Percentiles rank a stretch among this genome's conserved stretches.
phyloP scores from a whole-genome alignment of 305 asterid genomes.

The Petunia hybrid region DNA sequence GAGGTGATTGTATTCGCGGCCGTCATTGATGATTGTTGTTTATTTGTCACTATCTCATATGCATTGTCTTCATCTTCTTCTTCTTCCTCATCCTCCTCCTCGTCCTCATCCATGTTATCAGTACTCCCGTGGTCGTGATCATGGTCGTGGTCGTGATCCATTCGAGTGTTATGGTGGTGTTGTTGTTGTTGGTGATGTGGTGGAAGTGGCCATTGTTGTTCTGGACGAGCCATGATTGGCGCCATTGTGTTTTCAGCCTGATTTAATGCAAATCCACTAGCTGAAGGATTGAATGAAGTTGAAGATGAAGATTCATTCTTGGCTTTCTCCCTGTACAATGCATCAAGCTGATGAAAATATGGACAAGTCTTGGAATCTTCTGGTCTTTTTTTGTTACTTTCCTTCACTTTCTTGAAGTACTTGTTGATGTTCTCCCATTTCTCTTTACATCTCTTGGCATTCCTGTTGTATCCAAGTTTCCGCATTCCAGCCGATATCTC shows the following conservation, averaged over 20 bases:
- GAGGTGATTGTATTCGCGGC: constrained; percentile 7
- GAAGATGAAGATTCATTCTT: constrained; percentile 41
- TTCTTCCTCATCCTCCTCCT: constrained; percentile 50
- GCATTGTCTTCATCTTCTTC: constrained; percentile 60
- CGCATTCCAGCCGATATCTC: constrained; percentile 81
- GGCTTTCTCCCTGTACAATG: constrained; percentile 70
- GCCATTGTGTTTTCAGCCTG: constrained; percentile 46
- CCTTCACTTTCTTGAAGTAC: constrained; percentile 91
- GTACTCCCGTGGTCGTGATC: constrained; percentile 42
- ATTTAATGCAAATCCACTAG: constrained; percentile 32
- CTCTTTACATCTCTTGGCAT: constrained; percentile 88
- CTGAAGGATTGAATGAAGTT: constrained; percentile 26
- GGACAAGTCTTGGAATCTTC: constrained; percentile 96
- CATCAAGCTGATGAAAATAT: constrained; percentile 85
- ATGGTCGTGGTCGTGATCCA: constrained; percentile 46
- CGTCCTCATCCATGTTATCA: constrained; percentile 26
- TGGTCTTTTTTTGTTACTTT: constrained; percentile 76
- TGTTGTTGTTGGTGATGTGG: constrained; percentile 42
- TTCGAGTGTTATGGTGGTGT: constrained; percentile 51
- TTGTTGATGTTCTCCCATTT: constrained; percentile 99
- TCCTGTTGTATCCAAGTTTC: constrained; percentile 72
- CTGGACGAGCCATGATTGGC: constrained; percentile 93
- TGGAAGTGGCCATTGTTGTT: constrained; percentile 86
- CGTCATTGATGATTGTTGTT: constrained; percentile 51
- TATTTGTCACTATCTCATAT: constrained; percentile 71